A percentile compares a stretch with the other conserved stretches of the same genome.
phyloP scores from a whole-genome alignment of 176 grass and related monocot species.

The Oryza coarctata region DNA sequence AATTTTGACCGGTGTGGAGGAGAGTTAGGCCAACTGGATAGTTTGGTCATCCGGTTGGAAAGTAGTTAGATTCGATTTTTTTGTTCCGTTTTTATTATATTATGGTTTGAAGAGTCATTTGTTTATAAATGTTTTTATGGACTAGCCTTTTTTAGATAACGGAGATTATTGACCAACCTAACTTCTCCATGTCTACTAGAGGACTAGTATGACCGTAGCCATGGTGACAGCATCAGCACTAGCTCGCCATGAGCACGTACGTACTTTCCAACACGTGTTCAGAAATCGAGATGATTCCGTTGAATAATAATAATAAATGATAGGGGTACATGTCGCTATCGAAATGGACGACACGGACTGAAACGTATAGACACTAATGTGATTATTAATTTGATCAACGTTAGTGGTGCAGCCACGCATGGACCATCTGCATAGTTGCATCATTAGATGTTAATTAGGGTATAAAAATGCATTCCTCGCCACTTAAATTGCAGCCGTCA shows the following conservation, averaged over 20 bases:
- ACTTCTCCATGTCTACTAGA: neutral
- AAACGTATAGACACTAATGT: neutral
- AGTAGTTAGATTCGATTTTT: too few relatives aligned
- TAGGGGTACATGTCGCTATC: neutral
- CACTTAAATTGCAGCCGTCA: neutral
- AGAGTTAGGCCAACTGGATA: too few relatives aligned
- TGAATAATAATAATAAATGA: neutral
- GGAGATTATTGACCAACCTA: neutral
- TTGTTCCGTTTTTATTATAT: too few relatives aligned
- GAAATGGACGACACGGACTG: neutral
- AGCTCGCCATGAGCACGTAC: neutral
- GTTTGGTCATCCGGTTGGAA: too few relatives aligned
- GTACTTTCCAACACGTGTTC: neutral
- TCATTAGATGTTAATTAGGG: neutral
- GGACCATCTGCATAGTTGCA: conserved; percentile 8
- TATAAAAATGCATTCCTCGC: neutral
- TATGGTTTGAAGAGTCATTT: too few relatives aligned
- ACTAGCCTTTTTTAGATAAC: neutral
- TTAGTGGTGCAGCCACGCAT: neutral
- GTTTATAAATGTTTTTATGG: too few relatives aligned
- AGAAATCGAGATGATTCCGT: neutral
- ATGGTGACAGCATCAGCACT: neutral
- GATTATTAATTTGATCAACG: conserved; percentile 25
- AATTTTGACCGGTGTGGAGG: too few relatives aligned
- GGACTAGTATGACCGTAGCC: neutral